phyloP scores from a whole-genome alignment of 768 basidiomycete genomes.

The Amanita rimosa region DNA sequence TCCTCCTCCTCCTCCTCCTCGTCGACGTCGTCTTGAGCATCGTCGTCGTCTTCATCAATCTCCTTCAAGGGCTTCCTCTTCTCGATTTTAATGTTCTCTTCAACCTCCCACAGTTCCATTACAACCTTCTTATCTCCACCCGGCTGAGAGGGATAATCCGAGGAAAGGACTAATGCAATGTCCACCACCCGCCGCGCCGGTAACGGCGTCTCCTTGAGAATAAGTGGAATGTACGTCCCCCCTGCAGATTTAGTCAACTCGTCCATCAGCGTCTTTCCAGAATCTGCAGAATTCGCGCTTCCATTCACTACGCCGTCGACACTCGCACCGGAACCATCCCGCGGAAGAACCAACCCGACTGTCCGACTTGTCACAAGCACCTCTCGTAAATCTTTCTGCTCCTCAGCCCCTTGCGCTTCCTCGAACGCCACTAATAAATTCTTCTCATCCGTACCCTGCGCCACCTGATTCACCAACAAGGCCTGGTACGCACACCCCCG shows the following conservation, averaged over 20 bases:
- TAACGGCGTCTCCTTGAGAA: slow-evolving; percentile 61
- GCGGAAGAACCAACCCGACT: slow-evolving; percentile 56
- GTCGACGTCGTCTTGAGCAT: slow-evolving; percentile 36
- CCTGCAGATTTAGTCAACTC: slow-evolving; percentile 27
- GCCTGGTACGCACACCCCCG: slow-evolving; percentile 74
- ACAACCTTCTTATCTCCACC: slow-evolving; percentile 34
- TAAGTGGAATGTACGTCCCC: slow-evolving; percentile 54
- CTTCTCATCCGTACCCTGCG: slow-evolving; percentile 24
- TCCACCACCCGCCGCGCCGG: slow-evolving; percentile 52
- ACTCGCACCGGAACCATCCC: slow-evolving; percentile 11
- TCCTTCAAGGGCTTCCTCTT: slow-evolving; percentile 35
- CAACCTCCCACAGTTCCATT: slow-evolving; percentile 72
- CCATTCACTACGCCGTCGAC: slow-evolving; percentile 10
- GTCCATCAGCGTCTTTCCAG: slow-evolving; percentile 19
- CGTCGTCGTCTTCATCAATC: background rate
- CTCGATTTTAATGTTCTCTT: slow-evolving; percentile 55
- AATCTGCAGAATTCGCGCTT: background rate
- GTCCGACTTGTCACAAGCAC: slow-evolving; percentile 50
- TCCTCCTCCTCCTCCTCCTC: slow-evolving; percentile 40
- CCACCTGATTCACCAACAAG: slow-evolving; percentile 40
- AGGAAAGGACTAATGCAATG: slow-evolving; percentile 22
- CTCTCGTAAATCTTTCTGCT: slow-evolving; percentile 20
- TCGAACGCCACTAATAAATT: slow-evolving; percentile 43
- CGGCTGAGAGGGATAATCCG: slow-evolving; percentile 25
- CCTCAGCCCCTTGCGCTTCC: slow-evolving; percentile 14